phyloP scores from a whole-genome alignment of 345 rosid genomes.

The Moringa oleifera region DNA sequence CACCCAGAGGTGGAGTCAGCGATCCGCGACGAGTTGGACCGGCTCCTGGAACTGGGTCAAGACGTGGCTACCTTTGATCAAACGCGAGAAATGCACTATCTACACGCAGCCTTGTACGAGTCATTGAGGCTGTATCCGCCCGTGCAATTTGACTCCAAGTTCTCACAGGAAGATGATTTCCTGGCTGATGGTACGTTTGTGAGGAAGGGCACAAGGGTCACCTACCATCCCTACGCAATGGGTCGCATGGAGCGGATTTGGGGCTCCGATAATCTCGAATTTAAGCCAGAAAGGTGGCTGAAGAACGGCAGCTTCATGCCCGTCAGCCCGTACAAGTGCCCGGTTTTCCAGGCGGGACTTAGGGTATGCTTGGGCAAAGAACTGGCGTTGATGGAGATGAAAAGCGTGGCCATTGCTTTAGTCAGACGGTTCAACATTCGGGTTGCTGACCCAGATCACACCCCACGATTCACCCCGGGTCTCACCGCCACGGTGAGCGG shows the following conservation, averaged over 20 bases:
- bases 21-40: conserved; percentile 42
- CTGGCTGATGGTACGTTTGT: conserved; percentile 51
- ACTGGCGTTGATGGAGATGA: conserved; percentile 54
- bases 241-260: conserved; percentile 54
- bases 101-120: conserved; percentile 54
- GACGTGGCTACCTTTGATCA: conserved; percentile 28
- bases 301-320: conserved; percentile 27
- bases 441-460: conserved; percentile 23
- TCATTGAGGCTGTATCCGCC: conserved; percentile 70
- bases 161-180: conserved; percentile 49
- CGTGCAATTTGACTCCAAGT: conserved; percentile 74
- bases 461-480: conserved; percentile 55
- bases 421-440: conserved; percentile 34
- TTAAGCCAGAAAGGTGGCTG: conserved; percentile 52
- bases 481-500: conserved; percentile 73
- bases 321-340: conserved; percentile 38
- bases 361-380: conserved; percentile 71
- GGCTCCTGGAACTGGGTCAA: conserved; percentile 24
- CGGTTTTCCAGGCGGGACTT: conserved; percentile 64
- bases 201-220: conserved; percentile 41
- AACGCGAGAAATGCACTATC: conserved; percentile 46
- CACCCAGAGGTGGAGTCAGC: conserved; percentile 42
- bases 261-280: conserved; percentile 47
- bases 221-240: conserved; percentile 61
- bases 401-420: conserved; percentile 38